Evolutionary conservation across 78 protist genomes (phyloP), one percentile per base, ranked within the genome.

Genomic region (Blattamonas nauphoetae): DNA sequence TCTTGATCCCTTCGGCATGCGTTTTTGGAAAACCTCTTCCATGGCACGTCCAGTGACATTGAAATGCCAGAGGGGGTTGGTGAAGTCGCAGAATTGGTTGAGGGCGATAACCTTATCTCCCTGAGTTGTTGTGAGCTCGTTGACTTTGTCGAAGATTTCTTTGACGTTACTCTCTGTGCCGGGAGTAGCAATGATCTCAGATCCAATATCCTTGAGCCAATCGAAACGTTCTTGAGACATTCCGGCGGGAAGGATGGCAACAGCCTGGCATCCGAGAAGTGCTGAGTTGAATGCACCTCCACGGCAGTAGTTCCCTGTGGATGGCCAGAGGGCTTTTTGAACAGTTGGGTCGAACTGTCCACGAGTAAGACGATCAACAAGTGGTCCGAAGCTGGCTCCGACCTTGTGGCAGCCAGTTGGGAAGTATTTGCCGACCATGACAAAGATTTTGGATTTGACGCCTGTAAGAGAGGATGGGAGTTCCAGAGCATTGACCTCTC

Each of bases 171-270:
- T 85, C 79, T 89, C 91, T 63, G 87, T 80, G 0, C 91, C 91
- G 41, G 86, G 89, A 1, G 91, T 89, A 38, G 78, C 89, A 45
- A 34, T 1, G n/a, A 89, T 44, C 45, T 89, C 91, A 45, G 91
- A 32, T 55, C 91, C 91, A 34, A 89, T 2, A 3, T 2, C 0
- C 3, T 85, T n/a, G 42, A 89, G 45, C 85, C 87, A 89, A 2
- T 89, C 85, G 86, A 89, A 89, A 44, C 91, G 84, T 43, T 89
- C 91, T 35, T 85, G 84, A 6, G 91, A 89, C 91, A 89, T 89
- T 33, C 85, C 91, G 34, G 85, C 88, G 34, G 91, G 91, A 32
- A 89, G 64, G 41, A 89, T 82, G 45, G 89, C 91, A 64, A 89
- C 41, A 1, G 88, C 79, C 85, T 89, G 82, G 89, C 83, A 45